Conservation (phyloP, 2,329 filamentous ascomycete species). For the Colletotrichum graminicola region DNA sequence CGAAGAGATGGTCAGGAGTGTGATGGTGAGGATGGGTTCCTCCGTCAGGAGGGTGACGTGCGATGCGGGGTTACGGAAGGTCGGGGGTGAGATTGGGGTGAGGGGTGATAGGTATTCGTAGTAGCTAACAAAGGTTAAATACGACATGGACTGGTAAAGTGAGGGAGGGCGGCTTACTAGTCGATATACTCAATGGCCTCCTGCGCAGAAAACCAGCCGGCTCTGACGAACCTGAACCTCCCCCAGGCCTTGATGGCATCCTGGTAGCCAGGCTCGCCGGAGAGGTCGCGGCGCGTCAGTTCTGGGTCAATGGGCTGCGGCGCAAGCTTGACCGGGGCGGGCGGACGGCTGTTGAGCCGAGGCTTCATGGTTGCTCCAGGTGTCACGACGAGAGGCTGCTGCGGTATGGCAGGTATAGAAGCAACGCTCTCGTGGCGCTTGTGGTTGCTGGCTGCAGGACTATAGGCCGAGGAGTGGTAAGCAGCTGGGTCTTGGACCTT, state of each 20-base stretch:
- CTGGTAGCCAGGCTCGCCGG: slow-evolving; percentile 67
- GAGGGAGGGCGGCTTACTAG: slow-evolving; percentile 71
- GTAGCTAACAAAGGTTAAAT: slow-evolving; percentile 68
- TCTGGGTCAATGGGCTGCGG: slow-evolving; percentile 61
- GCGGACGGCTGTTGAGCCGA: slow-evolving; percentile 11
- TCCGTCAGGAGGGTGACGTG: slow-evolving; percentile 86
- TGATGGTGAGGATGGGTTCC: slow-evolving; percentile 93
- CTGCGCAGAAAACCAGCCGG: slow-evolving; percentile 94
- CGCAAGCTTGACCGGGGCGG: slow-evolving; percentile 45
- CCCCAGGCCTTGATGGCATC: slow-evolving; percentile 90
- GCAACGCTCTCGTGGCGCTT: slow-evolving; percentile 50
- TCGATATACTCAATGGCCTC: slow-evolving; percentile 95
- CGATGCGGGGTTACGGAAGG: slow-evolving; percentile 84
- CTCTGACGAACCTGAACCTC: slow-evolving; percentile 92
- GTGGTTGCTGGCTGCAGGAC: slow-evolving; percentile 43
- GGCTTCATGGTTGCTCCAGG: slow-evolving; percentile 41
- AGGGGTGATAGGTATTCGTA: slow-evolving; percentile 91
- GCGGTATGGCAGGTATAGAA: slow-evolving; percentile 43
- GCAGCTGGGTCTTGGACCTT: slow-evolving; percentile 37
- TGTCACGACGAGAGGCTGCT: slow-evolving; percentile 39
- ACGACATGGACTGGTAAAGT: background rate
- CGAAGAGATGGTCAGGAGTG: slow-evolving; percentile 90
- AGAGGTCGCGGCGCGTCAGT: slow-evolving; percentile 58
- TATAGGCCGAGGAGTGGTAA: slow-evolving; percentile 36
- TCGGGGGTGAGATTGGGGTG: slow-evolving; percentile 92